A percentile compares a stretch with the other conserved stretches of the same genome.
phyloP scores from a whole-genome alignment of 1,139 yeast species.

The Nakaseomyces delphensis region DNA sequence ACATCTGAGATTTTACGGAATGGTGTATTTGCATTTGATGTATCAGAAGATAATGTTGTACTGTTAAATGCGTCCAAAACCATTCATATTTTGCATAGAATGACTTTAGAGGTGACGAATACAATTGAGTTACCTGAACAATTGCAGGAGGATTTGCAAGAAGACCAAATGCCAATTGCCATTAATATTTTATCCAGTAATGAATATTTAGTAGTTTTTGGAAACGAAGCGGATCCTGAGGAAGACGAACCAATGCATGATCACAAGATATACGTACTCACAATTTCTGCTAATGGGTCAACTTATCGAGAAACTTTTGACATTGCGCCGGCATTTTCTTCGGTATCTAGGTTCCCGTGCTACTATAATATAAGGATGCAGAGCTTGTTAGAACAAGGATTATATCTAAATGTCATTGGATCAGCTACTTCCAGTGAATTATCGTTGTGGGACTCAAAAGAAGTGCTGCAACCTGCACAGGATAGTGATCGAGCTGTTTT shows the following conservation, averaged over 20 bases:
- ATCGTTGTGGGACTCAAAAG: constrained; percentile 33
- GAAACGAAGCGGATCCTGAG: constrained; percentile 15
- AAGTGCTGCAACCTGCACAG: constrained; percentile 40
- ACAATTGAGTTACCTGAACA: constrained; percentile 12
- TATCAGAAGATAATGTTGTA: constrained; percentile 9
- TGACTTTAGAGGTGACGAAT: neutral
- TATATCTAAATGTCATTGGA: constrained; percentile 39
- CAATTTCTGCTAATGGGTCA: constrained; percentile 9
- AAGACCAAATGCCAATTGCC: constrained; percentile 17
- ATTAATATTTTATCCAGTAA: constrained; percentile 14
- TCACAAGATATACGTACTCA: constrained; percentile 21
- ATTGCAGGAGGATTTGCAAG: constrained; percentile 14
- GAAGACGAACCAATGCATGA: constrained; percentile 22
- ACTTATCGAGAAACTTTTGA: constrained; percentile 38
- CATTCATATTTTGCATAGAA: constrained; percentile 7
- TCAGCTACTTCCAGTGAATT: constrained; percentile 60
- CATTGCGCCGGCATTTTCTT: constrained; percentile 53
- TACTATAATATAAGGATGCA: constrained; percentile 40
- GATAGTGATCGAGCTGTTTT: constrained; percentile 65
- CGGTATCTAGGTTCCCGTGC: constrained; percentile 40
- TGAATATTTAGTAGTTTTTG: constrained; percentile 18
- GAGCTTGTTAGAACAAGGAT: constrained; percentile 38
- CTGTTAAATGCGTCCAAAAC: constrained; percentile 10
- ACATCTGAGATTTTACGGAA: neutral
- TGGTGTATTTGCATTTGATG: constrained; percentile 16